Base-by-base conservation (phyloP, 2,329 filamentous ascomycete species). In the Drechslerella coelobrocha region DNA sequence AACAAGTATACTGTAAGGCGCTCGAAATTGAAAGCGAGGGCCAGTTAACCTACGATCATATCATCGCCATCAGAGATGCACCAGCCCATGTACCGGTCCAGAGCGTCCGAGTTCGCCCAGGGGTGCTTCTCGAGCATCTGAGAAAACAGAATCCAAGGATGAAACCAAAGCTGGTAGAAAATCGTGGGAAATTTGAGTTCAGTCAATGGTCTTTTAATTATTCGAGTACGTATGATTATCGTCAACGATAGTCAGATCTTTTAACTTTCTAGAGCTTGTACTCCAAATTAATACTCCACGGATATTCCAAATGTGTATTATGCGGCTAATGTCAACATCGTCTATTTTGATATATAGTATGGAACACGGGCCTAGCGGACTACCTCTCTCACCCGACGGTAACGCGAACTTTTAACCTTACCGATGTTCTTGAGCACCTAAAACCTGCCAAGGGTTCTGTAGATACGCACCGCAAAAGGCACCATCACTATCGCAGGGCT, bases 321-420 rank as follows among this genome's bases (percentile, higher is more conserved):
- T 37, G 31, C 31, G 31, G 17, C 19, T 48, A 23, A 48, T 48
- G 17, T 21, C 17, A 21, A n/a, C 10, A n/a, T 45, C 7, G 41
- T 14, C 9, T 48, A 3, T n/a, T n/a, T n/a, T n/a, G n/a, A n/a
- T n/a, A 7, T 14, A 10, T 62, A 69, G 65, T 57, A 21, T 69
- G 65, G 65, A 69, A 69, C 26, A 34, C 34, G 2, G 65, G 65
- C 5, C 10, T 69, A 10, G 51, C 65, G 4, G 57, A 62, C n/a
- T 62, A 62, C n/a, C 31, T 69, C 10, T 62, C 65, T 19, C 57
- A 53, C 10, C 27, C 65, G 8, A 29, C 29, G 10, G 52, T 53
- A 10, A 47, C 12, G 2, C 47, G 34, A 7, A 37, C 39, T 1
- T 26, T 37, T 27, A 48, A 39, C 1, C 24, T 62, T 5, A n/a